Conservation (phyloP, 768 basidiomycete genomes). For the Coprinopsis sp. region DNA sequence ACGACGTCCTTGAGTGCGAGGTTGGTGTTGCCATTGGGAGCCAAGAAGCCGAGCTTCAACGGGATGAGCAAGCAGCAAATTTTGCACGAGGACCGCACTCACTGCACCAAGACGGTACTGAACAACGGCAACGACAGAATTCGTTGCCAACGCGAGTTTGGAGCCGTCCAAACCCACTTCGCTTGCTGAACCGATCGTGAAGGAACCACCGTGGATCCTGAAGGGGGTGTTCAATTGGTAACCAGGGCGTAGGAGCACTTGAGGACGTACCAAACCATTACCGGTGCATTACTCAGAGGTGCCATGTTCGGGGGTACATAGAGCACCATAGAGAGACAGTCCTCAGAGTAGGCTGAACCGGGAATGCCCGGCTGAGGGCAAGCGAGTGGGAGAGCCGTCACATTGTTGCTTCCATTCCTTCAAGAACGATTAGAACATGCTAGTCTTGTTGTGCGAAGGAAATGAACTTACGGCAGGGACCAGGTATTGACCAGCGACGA, state of each 20-base stretch:
- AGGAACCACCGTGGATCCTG: slow-evolving; percentile 89
- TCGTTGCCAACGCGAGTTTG: slow-evolving; percentile 61
- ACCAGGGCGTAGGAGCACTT: neutral
- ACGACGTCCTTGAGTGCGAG: slow-evolving; percentile 68
- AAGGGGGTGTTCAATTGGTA: neutral
- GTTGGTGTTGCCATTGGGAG: slow-evolving; percentile 67
- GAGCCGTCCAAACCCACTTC: slow-evolving; percentile 75
- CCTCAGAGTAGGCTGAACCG: slow-evolving; percentile 55
- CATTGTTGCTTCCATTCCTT: slow-evolving; percentile 50
- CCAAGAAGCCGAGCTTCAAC: slow-evolving; percentile 65
- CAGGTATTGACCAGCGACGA: slow-evolving; percentile 52
- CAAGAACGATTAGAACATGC: slow-evolving; percentile 4
- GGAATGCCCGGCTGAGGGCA: slow-evolving; percentile 64
- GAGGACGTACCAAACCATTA: slow-evolving; percentile 53
- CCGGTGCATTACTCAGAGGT: slow-evolving; percentile 35
- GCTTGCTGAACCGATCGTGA: slow-evolving; percentile 64
- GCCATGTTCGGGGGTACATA: slow-evolving; percentile 54
- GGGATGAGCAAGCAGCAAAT: slow-evolving; percentile 6
- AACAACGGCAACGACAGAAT: slow-evolving; percentile 74
- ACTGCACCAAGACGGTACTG: slow-evolving; percentile 84
- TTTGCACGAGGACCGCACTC: slow-evolving; percentile 22
- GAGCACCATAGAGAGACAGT: slow-evolving; percentile 76
- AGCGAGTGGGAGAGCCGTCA: slow-evolving; percentile 54
- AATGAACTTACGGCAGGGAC: slow-evolving; percentile 52
- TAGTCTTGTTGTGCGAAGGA: neutral